Conservation (phyloP, 345 rosid genomes). For the Eucalyptus pauciflora region DNA sequence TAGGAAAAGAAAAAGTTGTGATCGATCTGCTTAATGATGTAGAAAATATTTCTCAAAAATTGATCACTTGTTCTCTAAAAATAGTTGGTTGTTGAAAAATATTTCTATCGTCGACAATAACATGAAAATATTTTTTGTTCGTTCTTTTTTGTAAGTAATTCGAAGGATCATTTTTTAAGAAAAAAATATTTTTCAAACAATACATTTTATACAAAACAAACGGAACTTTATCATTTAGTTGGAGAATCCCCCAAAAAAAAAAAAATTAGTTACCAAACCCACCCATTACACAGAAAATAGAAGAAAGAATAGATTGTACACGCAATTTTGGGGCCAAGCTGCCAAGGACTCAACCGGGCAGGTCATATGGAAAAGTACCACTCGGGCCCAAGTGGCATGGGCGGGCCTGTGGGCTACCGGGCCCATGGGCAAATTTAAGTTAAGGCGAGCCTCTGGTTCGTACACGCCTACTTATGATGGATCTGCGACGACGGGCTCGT, state of each 20-base stretch:
- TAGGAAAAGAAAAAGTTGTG: neutral
- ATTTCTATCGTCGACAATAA: fast-evolving
- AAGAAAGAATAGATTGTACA: neutral
- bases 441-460: neutral
- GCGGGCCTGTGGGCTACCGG: neutral
- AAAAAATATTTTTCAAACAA: fast-evolving
- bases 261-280: neutral
- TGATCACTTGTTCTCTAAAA: neutral
- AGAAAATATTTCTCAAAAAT: too few species aligned
- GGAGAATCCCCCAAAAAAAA: neutral
- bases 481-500: neutral
- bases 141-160: too few species aligned
- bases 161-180: fast-evolving
- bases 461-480: neutral
- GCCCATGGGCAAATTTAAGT: neutral
- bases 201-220: neutral
- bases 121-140: fast-evolving
- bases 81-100: too few species aligned
- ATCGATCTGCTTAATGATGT: neutral
- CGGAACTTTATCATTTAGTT: neutral
- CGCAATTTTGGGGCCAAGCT: neutral
- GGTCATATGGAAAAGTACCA: neutral
- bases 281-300: neutral
- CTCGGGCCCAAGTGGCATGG: neutral
- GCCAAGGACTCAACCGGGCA: neutral